Conservation (phyloP, 306 rosid genomes). For the Purshia tridentata region DNA sequence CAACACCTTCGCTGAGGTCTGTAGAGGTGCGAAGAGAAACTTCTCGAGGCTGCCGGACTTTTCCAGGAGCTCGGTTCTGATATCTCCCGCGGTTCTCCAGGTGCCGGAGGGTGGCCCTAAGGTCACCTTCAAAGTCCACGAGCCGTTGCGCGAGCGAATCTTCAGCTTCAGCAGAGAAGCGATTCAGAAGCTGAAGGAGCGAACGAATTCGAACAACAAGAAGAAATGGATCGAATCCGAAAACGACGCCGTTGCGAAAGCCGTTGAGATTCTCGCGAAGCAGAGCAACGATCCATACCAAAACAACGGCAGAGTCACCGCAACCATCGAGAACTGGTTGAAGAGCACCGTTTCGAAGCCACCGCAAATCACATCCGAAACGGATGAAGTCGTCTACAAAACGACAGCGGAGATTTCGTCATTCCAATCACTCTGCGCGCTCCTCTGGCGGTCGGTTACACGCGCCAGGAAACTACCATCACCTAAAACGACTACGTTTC, state of each 20-base stretch:
- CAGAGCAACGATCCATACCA: conserved; percentile 44
- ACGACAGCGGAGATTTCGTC: conserved; percentile 58
- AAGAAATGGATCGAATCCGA: conserved; percentile 4
- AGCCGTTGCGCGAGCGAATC: conserved; percentile 58
- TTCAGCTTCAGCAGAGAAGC: conserved; percentile 78
- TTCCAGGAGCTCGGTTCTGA: conserved; percentile 44
- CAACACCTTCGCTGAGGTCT: conserved; percentile 73
- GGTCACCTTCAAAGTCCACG: conserved; percentile 60
- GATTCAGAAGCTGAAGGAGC: conserved; percentile 54
- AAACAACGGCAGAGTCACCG: conserved; percentile 31
- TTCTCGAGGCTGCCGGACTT: conserved; percentile 56
- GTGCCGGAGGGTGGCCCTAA: conserved; percentile 68
- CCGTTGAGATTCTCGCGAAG: conserved; percentile 52
- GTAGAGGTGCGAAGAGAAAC: conserved; percentile 25
- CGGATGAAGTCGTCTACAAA: too few relatives aligned
- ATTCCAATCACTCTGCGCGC: conserved; percentile 76
- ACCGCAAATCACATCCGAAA: neutral
- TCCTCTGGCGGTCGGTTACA: conserved; percentile 77
- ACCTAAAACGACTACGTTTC: conserved; percentile 61
- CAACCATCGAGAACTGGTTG: conserved; percentile 45
- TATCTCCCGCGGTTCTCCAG: conserved; percentile 56
- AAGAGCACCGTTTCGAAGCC: conserved; percentile 15
- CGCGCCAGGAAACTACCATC: conserved; percentile 67
- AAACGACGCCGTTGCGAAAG: conserved; percentile 12
- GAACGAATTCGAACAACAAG: conserved; percentile 31